Evolutionary conservation across 108 stramenopile species (phyloP), one percentile per base, ranked within the genome.

Genomic region (Skeletonema potamos): DNA sequence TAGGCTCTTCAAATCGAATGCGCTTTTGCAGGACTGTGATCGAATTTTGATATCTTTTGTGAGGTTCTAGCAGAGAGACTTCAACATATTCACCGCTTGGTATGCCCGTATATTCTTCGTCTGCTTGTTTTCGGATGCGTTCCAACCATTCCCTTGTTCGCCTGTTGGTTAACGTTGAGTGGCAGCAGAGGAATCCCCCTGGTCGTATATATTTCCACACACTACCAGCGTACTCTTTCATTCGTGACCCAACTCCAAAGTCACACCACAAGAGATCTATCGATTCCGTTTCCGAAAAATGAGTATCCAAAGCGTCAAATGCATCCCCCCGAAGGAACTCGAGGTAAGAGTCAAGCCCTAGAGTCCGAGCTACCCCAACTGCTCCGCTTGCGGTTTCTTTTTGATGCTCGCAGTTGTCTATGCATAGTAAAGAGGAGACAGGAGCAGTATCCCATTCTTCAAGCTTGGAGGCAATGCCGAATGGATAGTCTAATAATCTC

Each of bases 241-340:
- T 89, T 2, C 86, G 61, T 30, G 84, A 66, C 13, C 94, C 94
- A 13, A 92, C 91, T 7, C 94, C 94, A 74, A 95, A 95, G 72
- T 95, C 94, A 62, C 91, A 91, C 94, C 94, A 95, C 1, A 95
- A 64, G 13, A 90, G 55, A 62, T 95, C 94, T 18, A 95, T 80
- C 13, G 88, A 73, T 29, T 79, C 72, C 4, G 54, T 32, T 27
- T 82, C 72, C 20, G 70, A 68, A 65, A 84, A 61, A 54, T 79
- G 78, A 57, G 72, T 68, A 34, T 67, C 76, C 37, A 77, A 22
- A 29, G 78, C 70, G 58, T 89, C 88, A 72, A 85, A 95, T 12
- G 94, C 94, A 68, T 95, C 91, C 6, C 86, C 90, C 56, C 71
- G 51, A 10, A 72, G 65, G 62, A 92, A 90, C 51, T 83, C 55